phyloP scores from a whole-genome alignment of 345 rosid genomes.

The Turritis glabra region DNA sequence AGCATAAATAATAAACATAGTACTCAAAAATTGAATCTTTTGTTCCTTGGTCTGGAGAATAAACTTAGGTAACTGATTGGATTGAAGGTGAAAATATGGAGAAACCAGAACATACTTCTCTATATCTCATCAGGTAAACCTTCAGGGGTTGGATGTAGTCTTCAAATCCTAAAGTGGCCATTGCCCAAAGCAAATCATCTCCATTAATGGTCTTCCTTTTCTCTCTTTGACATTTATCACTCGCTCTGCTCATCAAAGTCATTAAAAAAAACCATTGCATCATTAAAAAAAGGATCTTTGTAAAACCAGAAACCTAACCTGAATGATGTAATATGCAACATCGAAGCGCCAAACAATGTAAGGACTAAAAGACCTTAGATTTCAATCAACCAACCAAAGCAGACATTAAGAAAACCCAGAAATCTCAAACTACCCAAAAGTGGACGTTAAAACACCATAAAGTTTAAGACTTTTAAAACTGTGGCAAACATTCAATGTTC shows the following conservation, averaged over 20 bases:
- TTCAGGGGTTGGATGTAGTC: conserved; percentile 93
- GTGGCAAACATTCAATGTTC: neutral
- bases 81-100: neutral
- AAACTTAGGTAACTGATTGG: neutral
- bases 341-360: conserved; percentile 5
- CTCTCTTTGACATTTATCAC: conserved; percentile 98
- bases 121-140: conserved; percentile 69
- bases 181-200: conserved; percentile 96
- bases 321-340: neutral
- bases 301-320: neutral
- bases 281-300: neutral
- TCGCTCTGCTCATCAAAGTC: conserved; percentile 58
- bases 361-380: neutral
- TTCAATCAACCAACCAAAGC: conserved; percentile 4
- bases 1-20: neutral
- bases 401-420: conserved; percentile 1
- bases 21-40: neutral
- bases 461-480: neutral
- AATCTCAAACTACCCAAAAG: neutral
- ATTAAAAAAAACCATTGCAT: conserved; percentile 17
- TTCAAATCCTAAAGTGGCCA: conserved; percentile 97
- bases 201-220: conserved; percentile 96
- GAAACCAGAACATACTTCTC: conserved; percentile 58
- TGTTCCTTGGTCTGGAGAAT: neutral
- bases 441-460: conserved; percentile 4